Percentiles rank a stretch among this genome's conserved stretches.
Conservation (phyloP, 768 basidiomycete genomes). For the Lentinula detonsa region DNA sequence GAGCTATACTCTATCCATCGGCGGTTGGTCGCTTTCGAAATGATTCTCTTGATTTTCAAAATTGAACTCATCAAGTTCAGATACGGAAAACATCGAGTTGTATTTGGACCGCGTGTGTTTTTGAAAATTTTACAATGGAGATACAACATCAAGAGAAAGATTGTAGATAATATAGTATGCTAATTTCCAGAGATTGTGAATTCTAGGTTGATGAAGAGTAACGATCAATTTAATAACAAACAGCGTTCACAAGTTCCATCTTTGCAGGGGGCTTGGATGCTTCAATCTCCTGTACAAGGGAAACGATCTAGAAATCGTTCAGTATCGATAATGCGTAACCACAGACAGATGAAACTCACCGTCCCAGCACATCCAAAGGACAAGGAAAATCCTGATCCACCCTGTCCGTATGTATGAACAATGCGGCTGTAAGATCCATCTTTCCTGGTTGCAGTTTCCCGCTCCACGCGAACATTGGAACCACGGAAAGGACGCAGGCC, state of each 20-base stretch:
- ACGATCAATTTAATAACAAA: not conserved
- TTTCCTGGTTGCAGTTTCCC: slow-evolving; percentile 14
- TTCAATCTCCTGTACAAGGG: not conserved
- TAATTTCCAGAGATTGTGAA: no score
- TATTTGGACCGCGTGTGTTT: no score
- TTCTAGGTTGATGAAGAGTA: not conserved
- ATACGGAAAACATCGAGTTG: no score
- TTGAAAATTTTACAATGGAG: no score
- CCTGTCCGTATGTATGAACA: slow-evolving; percentile 21
- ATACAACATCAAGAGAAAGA: no score
- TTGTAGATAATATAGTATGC: no score
- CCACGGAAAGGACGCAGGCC: slow-evolving; percentile 22
- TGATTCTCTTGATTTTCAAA: no score
- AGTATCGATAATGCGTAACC: not conserved
- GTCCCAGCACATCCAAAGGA: slow-evolving; percentile 19
- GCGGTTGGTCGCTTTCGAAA: no score
- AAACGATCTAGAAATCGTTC: not conserved
- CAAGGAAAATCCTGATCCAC: slow-evolving; percentile 20
- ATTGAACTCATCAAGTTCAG: no score
- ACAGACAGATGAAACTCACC: slow-evolving; percentile 1
- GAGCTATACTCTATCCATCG: no score
- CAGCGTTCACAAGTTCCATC: not conserved
- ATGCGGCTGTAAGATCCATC: slow-evolving; percentile 13
- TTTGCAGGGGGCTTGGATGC: not conserved
- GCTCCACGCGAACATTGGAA: slow-evolving; percentile 22